Evolutionary conservation across 768 basidiomycete species (phyloP), one percentile per base, ranked within the genome.

Genomic region (Auricularia auricula-judae): DNA sequence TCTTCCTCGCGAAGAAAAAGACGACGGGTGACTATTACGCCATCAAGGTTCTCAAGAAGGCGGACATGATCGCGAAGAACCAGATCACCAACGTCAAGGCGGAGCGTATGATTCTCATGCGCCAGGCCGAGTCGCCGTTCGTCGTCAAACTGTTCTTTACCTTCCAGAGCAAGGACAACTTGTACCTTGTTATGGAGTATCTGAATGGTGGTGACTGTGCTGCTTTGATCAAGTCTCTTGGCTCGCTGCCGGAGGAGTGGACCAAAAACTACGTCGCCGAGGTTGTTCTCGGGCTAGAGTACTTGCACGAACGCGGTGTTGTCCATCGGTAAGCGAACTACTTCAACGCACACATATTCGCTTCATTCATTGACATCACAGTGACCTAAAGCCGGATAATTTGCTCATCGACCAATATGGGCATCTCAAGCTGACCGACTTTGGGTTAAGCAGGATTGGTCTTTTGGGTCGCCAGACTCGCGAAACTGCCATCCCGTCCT

Each of bases 51-150:
- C 77, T 99, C 73, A 98, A 96, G 80, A 99, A 99, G 79, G 93
- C 94, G n/a, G 97, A 99, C 76, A 99, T 99, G 97, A 98, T 99
- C 74, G 92, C 97, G 47, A 99, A 99, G 84, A 99, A 99, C 79
- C 97, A 99, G 76, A 96, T 99, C 74, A 98, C 97, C 61, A 99
- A 98, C 73, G 97, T 99, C 75, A 98, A 98, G 77, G 97, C 97
- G 1, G 97, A 99, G 78, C 84, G 97, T 65, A 98, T 97, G 87
- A 99, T 99, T 71, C 82, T 99, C 69, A 99, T 99, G 97, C 94
- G 94, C 74, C 96, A 98, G 75, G 91, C 96, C 1, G 94, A 97
- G 75, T 97, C 94, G 8, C 96, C 97, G 16, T 96, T 98, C 71
- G 97, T 98, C 61, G 93, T 93, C 61, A 97, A 97, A 76, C 80